Evolutionary conservation across 202 grass and related monocot species (phyloP).

Genomic region (Elaeis oleifera): DNA sequence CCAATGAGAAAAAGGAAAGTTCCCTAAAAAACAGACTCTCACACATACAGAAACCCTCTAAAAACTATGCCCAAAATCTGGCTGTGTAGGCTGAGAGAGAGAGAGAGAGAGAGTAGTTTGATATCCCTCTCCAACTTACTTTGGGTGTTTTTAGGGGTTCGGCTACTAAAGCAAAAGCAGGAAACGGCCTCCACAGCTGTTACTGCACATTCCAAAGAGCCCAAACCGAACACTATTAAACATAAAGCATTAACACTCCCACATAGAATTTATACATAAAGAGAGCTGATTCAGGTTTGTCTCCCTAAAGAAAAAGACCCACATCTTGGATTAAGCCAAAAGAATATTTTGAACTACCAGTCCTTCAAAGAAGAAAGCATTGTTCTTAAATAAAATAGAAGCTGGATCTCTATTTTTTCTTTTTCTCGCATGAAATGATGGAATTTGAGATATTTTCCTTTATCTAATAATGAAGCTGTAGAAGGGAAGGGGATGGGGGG

Average conservation of each 20-base stretch:
- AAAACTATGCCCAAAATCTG: slow-evolving; percentile 16
- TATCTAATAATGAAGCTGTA: slow-evolving; percentile 51
- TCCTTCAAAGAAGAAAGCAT: slow-evolving; percentile 20
- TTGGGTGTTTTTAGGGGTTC: slow-evolving; percentile 18
- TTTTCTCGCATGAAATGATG: slow-evolving; percentile 59
- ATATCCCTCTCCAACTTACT: not conserved
- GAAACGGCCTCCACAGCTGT: slow-evolving; percentile 16
- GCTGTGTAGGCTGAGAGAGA: slow-evolving; percentile 3
- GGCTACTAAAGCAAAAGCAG: slow-evolving; percentile 19
- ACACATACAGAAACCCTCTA: slow-evolving; percentile 42
- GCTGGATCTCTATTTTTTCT: not conserved
- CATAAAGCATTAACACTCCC: not conserved
- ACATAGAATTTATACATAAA: slow-evolving; percentile 1
- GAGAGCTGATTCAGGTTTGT: slow-evolving; percentile 14
- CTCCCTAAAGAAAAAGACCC: slow-evolving; percentile 3
- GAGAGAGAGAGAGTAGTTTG: not conserved
- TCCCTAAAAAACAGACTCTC: slow-evolving; percentile 23
- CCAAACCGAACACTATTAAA: not conserved
- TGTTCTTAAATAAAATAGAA: slow-evolving; percentile 9
- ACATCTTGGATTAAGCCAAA: too few species aligned
- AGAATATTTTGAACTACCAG: slow-evolving; percentile 8
- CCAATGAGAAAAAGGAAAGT: slow-evolving; percentile 56
- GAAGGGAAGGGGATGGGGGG: slow-evolving; percentile 21
- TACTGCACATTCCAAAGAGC: not conserved
- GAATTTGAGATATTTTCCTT: slow-evolving; percentile 28